Percentiles rank a stretch among this genome's conserved stretches.
Evolutionary conservation across 2,329 filamentous ascomycete genomes (phyloP).

Genomic region (Trichoderma sp.): DNA sequence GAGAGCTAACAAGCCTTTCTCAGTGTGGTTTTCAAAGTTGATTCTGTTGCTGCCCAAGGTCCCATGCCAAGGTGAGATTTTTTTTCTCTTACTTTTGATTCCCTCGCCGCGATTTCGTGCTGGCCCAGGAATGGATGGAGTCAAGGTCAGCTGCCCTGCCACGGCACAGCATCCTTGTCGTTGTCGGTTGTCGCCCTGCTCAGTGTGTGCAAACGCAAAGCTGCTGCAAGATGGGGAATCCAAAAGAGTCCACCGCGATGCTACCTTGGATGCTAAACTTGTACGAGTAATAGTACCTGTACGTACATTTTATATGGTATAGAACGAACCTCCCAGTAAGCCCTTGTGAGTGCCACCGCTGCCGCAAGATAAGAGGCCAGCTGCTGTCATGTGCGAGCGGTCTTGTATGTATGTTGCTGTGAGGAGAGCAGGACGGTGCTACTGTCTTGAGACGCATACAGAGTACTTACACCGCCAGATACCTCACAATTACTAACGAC

Average conservation of each 20-base stretch:
- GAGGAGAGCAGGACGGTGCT: neutral
- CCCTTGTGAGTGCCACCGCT: constrained; percentile 20
- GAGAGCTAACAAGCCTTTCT: constrained; percentile 8
- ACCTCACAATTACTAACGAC: neutral
- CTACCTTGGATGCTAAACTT: no score
- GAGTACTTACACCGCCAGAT: constrained; percentile 21
- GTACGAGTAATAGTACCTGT: neutral
- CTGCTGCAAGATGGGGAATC: neutral
- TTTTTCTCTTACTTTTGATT: neutral
- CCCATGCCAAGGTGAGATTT: neutral
- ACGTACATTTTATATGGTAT: neutral
- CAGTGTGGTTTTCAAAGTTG: neutral
- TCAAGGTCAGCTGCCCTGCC: constrained; percentile 17
- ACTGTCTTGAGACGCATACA: neutral
- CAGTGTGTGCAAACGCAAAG: neutral
- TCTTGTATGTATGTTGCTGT: neutral
- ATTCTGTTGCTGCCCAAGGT: neutral
- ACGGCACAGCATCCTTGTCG: constrained; percentile 1
- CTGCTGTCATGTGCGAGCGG: constrained; percentile 2
- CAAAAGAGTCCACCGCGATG: neutral
- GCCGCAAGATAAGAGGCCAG: constrained; percentile 22
- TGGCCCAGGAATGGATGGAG: constrained; percentile 22
- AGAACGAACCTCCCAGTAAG: neutral
- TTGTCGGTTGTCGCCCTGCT: neutral
- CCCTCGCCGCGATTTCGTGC: constrained; percentile 11